These are phyloP conservation scores for Leccinum pachyderme DNA, from an alignment of 1,284 basidiomycete genomes.

Conservation along the genomic window DNA sequence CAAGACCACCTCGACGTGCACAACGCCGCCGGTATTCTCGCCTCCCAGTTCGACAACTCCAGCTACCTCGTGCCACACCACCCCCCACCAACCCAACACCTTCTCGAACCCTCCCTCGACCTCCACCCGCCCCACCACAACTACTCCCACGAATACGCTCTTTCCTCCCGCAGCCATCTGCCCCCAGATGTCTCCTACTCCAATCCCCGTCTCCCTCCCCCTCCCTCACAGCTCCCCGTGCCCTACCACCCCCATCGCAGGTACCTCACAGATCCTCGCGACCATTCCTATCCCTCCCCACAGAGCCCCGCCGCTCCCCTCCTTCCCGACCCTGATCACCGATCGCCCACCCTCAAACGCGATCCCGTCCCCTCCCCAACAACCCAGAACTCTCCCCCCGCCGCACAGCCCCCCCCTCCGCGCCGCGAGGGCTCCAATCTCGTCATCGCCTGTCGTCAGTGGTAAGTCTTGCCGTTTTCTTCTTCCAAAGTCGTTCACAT, in stretches of 20 bases:
- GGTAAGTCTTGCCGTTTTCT: constrained; percentile 41
- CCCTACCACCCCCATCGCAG: constrained; percentile 43
- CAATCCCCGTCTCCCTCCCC: constrained; percentile 40
- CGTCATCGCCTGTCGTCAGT: constrained; percentile 69
- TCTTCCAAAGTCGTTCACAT: constrained; percentile 36
- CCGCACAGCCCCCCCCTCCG: constrained; percentile 35
- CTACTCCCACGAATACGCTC: constrained; percentile 30
- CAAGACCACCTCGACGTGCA: constrained; percentile 49
- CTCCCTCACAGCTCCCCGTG: constrained; percentile 37
- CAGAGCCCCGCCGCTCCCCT: constrained; percentile 21
- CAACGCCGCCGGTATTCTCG: constrained; percentile 44
- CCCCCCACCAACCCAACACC: constrained; percentile 19
- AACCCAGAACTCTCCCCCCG: constrained; percentile 8
- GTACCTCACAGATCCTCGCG: constrained; percentile 48
- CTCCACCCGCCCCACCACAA: constrained; percentile 22
- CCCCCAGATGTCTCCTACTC: constrained; percentile 41
- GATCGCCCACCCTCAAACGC: constrained; percentile 38
- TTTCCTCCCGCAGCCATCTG: constrained; percentile 42
- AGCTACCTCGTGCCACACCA: constrained; percentile 26
- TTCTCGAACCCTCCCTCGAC: constrained; percentile 44
- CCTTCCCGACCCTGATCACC: constrained; percentile 40
- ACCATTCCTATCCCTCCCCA: constrained; percentile 36
- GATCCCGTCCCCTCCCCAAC: constrained; percentile 18
- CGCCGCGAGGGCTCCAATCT: constrained; percentile 62
- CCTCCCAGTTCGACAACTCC: constrained; percentile 47